These are phyloP conservation scores for Coemansia sp. DNA, from an alignment of 192 early-diverging fungal species.

Conservation along the genomic window DNA sequence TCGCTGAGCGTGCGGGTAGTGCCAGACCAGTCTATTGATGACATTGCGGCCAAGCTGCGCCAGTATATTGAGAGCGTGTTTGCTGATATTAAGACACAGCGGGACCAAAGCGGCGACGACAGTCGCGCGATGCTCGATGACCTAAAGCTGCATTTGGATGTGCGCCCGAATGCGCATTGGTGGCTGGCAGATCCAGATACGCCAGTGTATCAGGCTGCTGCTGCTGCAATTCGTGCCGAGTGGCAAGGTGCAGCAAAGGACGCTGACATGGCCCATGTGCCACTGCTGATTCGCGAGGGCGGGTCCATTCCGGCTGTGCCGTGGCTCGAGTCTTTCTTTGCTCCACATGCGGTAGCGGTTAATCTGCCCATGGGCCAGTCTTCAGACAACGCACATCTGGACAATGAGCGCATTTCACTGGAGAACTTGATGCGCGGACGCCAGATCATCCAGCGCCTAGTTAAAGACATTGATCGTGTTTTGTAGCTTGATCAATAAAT, in stretches of 20 bases:
- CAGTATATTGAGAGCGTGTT: slow-evolving; percentile 58
- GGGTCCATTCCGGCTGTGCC: slow-evolving; percentile 76
- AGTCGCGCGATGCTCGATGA: slow-evolving; percentile 11
- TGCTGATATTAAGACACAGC: slow-evolving; percentile 16
- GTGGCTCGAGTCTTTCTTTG: slow-evolving; percentile 69
- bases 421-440: slow-evolving; percentile 68
- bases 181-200: slow-evolving; percentile 72
- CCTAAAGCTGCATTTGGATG: slow-evolving; percentile 55
- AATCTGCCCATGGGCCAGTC: slow-evolving; percentile 80
- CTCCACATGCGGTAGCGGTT: slow-evolving; percentile 60
- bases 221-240: slow-evolving; percentile 58
- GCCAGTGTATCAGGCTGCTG: slow-evolving; percentile 68
- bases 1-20: slow-evolving; percentile 74
- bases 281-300: slow-evolving; percentile 74
- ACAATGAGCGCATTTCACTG: slow-evolving; percentile 73
- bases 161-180: slow-evolving; percentile 68
- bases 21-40: slow-evolving; percentile 68
- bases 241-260: slow-evolving; percentile 22
- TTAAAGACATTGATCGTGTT: slow-evolving; percentile 12
- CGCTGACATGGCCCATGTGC: slow-evolving; percentile 32
- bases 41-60: slow-evolving; percentile 61
- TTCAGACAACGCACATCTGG: slow-evolving; percentile 76
- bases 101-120: not conserved
- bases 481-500: not conserved
- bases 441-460: slow-evolving; percentile 61